A percentile compares a stretch with the other conserved stretches of the same genome.
Conservation (phyloP, 306 rosid species). For the Begonia peltatifolia region DNA sequence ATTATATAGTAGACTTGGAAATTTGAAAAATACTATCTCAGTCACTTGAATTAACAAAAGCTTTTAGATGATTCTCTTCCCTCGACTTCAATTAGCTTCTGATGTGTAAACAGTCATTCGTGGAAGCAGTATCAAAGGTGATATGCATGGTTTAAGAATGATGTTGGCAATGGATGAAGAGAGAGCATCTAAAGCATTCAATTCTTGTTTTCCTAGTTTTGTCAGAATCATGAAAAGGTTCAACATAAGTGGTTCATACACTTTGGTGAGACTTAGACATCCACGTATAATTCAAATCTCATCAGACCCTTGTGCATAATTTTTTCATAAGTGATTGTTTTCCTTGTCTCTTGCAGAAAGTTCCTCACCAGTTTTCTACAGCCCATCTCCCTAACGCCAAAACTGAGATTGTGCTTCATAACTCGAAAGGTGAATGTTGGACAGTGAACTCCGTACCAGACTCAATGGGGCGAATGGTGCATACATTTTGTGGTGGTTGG, state of each 20-base stretch:
- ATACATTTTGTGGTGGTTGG: conserved; percentile 95
- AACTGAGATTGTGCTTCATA: conserved; percentile 67
- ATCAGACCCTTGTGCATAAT: background rate
- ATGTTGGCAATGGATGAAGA: conserved; percentile 67
- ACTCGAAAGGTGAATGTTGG: conserved; percentile 64
- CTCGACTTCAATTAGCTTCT: conserved; percentile 10
- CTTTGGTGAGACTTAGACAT: conserved; percentile 51
- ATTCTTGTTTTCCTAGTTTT: conserved; percentile 66
- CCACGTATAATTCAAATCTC: background rate
- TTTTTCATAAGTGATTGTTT: conserved; percentile 11
- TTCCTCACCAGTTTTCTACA: conserved; percentile 68
- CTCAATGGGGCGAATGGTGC: conserved; percentile 60
- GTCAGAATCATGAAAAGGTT: conserved; percentile 89
- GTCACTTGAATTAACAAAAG: too few species aligned
- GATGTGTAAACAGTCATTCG: conserved; percentile 33
- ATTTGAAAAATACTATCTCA: too few species aligned
- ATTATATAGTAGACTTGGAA: too few species aligned
- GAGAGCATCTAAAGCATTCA: conserved; percentile 58
- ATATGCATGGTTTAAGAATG: conserved; percentile 57
- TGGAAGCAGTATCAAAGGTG: conserved; percentile 48
- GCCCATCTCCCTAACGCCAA: conserved; percentile 63
- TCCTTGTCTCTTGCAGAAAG: conserved; percentile 43
- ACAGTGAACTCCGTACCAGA: conserved; percentile 83
- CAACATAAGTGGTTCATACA: conserved; percentile 81
- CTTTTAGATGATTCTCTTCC: background rate